Percentiles rank a stretch among this genome's conserved stretches.
Evolutionary conservation across 257 asterid species (phyloP).

Genomic region (Plectranthus barbatus): DNA sequence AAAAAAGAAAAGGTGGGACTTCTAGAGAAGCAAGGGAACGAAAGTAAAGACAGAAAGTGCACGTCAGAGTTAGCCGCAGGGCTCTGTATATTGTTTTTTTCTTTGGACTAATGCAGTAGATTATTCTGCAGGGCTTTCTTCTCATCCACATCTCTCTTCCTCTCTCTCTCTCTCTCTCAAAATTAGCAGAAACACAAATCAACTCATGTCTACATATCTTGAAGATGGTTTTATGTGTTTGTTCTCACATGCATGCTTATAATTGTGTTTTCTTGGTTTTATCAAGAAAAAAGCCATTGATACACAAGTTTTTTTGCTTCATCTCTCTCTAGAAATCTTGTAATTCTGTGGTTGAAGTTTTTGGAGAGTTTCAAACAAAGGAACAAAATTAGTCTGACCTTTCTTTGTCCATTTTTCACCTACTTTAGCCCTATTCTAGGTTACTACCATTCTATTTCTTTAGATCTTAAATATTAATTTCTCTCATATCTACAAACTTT

Average conservation of each 20-base stretch:
- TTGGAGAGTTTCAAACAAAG: slow-evolving; percentile 36
- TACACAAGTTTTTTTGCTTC: slow-evolving; percentile 2
- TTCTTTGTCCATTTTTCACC: slow-evolving; percentile 53
- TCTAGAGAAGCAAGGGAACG: neutral
- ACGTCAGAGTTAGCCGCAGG: slow-evolving; percentile 77
- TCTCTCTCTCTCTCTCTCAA: slow-evolving; percentile 23
- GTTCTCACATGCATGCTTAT: slow-evolving; percentile 52
- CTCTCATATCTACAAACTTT: slow-evolving; percentile 15
- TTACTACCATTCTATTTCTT: slow-evolving; percentile 17
- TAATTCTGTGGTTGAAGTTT: slow-evolving; percentile 27
- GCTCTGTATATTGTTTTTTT: slow-evolving; percentile 21
- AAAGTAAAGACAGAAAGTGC: slow-evolving; percentile 63
- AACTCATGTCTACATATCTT: neutral
- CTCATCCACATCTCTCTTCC: slow-evolving; percentile 47
- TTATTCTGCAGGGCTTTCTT: slow-evolving; percentile 16
- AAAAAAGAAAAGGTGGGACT: slow-evolving; percentile 29
- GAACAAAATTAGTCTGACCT: neutral
- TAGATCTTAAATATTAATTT: slow-evolving; percentile 33
- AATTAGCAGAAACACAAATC: neutral
- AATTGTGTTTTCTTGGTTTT: slow-evolving; percentile 58
- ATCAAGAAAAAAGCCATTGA: slow-evolving; percentile 25
- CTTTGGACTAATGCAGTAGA: slow-evolving; percentile 10
- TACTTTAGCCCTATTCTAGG: slow-evolving; percentile 33
- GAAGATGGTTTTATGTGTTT: slow-evolving; percentile 15
- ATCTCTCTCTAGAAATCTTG: slow-evolving; percentile 13